Base-by-base conservation (phyloP, 257 asterid genomes). In the Marsdenia floribunda region DNA sequence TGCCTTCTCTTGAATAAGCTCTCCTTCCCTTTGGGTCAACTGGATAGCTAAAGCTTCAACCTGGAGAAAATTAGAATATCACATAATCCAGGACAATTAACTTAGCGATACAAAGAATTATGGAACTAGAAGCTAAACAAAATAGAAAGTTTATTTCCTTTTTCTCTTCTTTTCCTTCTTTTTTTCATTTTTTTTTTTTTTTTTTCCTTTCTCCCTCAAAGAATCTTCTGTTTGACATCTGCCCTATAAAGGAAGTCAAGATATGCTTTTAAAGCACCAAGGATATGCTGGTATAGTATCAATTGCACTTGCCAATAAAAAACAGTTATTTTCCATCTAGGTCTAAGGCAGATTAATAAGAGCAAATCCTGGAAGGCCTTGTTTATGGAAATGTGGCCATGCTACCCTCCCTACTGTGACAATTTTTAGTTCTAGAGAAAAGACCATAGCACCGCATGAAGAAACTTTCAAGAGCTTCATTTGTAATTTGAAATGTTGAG, bases 1-100 rank as follows among this genome's bases (percentile, higher is more conserved):
- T 24, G 90, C 88, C 81, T 91, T 93, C 87, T 93, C 98, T 78
- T 91, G 94, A 80, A 88, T 87, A 61, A 93, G 88, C 76, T 91
- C 97, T 76, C 96, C 98, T 88, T 93, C 97, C 83, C 96, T 91
- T 79, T 86, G 90, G 66, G 91, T 90, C 81, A 93, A 82, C 71
- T 91, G 97, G 77, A 87, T 90, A 6, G 97, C 97, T 74, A 93
- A 85, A 77, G 98, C 97, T 85, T 91, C 97, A 78, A 90, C 97
- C 97, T 93, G 53, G 46, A 68, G 21, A 67, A 21, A 22, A 50
- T 75, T 37, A 57, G 76, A 86, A 54, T 6, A 29, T 38, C 38
- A 52, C 16, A 64, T 21, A 60, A 68, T 44, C 59, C 44, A 68
- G 72, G 42, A 18, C 18, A 46, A 46, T 52, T 68, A 16, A 46